phyloP scores from a whole-genome alignment of 768 basidiomycete genomes.

The Tylopilus subfusipes region DNA sequence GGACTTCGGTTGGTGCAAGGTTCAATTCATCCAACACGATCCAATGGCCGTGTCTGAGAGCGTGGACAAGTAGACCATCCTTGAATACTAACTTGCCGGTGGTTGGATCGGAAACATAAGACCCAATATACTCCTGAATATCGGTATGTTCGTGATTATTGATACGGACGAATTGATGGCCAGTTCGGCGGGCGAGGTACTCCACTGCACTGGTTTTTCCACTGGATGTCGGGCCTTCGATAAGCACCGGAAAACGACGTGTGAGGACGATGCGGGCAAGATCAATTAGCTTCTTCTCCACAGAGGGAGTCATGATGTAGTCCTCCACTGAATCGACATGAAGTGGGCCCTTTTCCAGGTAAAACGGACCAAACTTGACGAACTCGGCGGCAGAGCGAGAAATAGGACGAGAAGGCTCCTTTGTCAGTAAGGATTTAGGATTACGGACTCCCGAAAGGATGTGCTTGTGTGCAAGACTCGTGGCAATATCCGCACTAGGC shows the following conservation, averaged over 20 bases:
- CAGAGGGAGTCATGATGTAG: conserved; percentile 94
- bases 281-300: conserved; percentile 89
- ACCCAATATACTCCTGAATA: conserved; percentile 97
- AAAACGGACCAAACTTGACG: conserved; percentile 89
- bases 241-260: conserved; percentile 87
- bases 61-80: conserved; percentile 91
- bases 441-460: conserved; percentile 80
- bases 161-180: conserved; percentile 95
- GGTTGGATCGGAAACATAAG: conserved; percentile 87
- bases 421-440: conserved; percentile 66
- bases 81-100: conserved; percentile 95
- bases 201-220: conserved; percentile 98
- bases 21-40: conserved; percentile 98
- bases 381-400: conserved; percentile 50
- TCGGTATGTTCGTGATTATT: conserved; percentile 99
- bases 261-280: conserved; percentile 90
- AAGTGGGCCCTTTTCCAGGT: conserved; percentile 74
- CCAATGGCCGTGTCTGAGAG: conserved; percentile 91
- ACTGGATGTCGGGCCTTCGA: conserved; percentile 96
- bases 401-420: conserved; percentile 57
- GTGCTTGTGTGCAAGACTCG: conserved; percentile 67
- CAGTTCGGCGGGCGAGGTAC: conserved; percentile 88
- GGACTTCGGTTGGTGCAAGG: conserved; percentile 94
- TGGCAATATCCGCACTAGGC: conserved; percentile 64
- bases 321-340: conserved; percentile 63